Evolutionary conservation across 2,329 filamentous ascomycete genomes (phyloP).

Genomic region (Fusarium pseudonygamai): DNA sequence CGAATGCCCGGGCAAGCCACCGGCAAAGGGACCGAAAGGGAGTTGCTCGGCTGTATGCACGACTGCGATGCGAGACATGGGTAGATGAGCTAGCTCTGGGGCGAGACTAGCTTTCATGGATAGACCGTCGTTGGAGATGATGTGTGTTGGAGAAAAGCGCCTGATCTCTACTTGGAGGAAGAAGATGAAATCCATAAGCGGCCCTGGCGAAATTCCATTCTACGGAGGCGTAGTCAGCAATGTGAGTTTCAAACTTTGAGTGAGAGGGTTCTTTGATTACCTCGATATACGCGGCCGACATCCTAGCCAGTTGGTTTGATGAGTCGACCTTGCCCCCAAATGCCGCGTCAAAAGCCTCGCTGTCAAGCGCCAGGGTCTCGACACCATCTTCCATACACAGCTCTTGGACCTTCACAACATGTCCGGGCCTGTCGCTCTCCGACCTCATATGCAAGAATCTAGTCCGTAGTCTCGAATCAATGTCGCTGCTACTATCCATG

Average conservation of each 20-base stretch:
- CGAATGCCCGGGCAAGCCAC: not conserved
- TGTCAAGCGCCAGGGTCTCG: not conserved
- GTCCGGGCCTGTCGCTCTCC: not conserved
- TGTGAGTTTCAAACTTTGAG: accelerated
- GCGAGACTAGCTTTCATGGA: not conserved
- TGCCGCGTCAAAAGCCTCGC: not conserved
- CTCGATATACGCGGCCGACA: not conserved
- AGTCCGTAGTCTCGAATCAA: accelerated
- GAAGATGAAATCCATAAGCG: not conserved
- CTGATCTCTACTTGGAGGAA: not conserved
- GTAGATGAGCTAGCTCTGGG: not conserved
- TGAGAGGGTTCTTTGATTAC: accelerated
- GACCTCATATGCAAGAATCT: accelerated
- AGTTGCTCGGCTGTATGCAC: not conserved
- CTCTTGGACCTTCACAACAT: not conserved
- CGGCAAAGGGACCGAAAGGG: not conserved
- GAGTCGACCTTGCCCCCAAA: not conserved
- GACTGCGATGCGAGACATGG: not conserved
- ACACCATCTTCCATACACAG: not conserved
- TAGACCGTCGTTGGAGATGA: not conserved
- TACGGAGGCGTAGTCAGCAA: not conserved
- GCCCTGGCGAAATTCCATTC: not conserved
- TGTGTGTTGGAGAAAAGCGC: not conserved
- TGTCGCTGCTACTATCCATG: accelerated
- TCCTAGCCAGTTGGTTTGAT: not conserved